Evolutionary conservation across 768 basidiomycete genomes (phyloP).

Genomic region (Boletus pseudo-olivaceus): DNA sequence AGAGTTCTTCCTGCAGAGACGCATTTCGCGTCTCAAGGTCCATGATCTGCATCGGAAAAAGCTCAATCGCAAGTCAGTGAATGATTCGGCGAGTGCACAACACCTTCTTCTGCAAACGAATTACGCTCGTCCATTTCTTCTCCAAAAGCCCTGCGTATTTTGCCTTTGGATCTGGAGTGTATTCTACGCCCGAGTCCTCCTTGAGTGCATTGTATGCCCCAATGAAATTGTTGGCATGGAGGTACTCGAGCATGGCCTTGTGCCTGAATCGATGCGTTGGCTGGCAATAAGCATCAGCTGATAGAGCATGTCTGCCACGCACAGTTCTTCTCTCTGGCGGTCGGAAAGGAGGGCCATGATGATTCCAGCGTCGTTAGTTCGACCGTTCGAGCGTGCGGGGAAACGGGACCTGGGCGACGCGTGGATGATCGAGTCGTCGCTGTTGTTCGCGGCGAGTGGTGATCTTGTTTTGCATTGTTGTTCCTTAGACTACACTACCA

Average conservation of each 20-base stretch:
- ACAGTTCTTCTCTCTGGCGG: slow-evolving; percentile 47
- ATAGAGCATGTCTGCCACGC: slow-evolving; percentile 23
- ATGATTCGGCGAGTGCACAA: slow-evolving; percentile 13
- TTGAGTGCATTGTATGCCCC: slow-evolving; percentile 61
- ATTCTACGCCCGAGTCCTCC: slow-evolving; percentile 53
- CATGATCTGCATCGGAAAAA: slow-evolving; percentile 66
- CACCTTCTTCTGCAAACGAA: slow-evolving; percentile 93
- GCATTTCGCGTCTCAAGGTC: slow-evolving; percentile 86
- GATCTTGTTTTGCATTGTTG: slow-evolving; percentile 35
- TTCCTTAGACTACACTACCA: not conserved
- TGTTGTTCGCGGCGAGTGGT: slow-evolving; percentile 7
- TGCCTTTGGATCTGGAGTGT: slow-evolving; percentile 80
- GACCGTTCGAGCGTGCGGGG: not conserved
- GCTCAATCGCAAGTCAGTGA: slow-evolving; percentile 2
- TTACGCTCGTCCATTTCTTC: slow-evolving; percentile 98
- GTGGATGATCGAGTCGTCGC: slow-evolving; percentile 12
- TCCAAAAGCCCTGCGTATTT: slow-evolving; percentile 85
- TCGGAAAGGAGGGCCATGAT: slow-evolving; percentile 44
- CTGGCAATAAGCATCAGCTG: slow-evolving; percentile 8
- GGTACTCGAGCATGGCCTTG: slow-evolving; percentile 79
- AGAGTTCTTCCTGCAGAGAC: slow-evolving; percentile 69
- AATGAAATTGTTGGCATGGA: slow-evolving; percentile 61
- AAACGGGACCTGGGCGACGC: slow-evolving; percentile 1
- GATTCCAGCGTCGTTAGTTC: slow-evolving; percentile 7
- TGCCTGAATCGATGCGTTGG: slow-evolving; percentile 44